These are phyloP conservation scores for Singerocomus inundabilis DNA, from an alignment of 1,284 basidiomycete genomes.

Conservation along the genomic window DNA sequence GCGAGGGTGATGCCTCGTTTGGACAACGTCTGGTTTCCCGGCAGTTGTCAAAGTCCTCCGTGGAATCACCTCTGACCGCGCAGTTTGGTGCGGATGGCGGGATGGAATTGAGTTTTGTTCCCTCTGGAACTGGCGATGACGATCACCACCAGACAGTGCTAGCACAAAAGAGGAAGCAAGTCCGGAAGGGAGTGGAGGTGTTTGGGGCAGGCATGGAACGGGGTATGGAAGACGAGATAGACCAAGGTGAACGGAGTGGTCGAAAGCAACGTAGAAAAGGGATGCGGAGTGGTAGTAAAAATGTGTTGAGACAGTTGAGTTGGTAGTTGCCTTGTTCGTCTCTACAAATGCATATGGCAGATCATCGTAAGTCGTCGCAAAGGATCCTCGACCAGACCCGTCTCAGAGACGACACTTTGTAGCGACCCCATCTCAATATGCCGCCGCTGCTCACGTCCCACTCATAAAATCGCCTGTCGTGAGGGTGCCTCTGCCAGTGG, in stretches of 20 bases:
- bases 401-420: neutral
- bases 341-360: conserved; percentile 16
- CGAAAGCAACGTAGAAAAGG: conserved; percentile 70
- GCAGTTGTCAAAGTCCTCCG: conserved; percentile 13
- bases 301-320: conserved; percentile 60
- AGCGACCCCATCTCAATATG: conserved; percentile 57
- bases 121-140: conserved; percentile 39
- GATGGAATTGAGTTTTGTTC: conserved; percentile 68
- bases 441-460: conserved; percentile 70
- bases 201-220: conserved; percentile 88
- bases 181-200: conserved; percentile 65
- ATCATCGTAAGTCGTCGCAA: conserved; percentile 21
- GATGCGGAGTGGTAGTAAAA: conserved; percentile 83
- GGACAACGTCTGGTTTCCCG: conserved; percentile 58
- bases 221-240: conserved; percentile 55
- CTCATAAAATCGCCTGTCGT: conserved; percentile 89
- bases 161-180: conserved; percentile 34
- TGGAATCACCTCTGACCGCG: conserved; percentile 6
- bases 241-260: conserved; percentile 62
- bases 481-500: conserved; percentile 77
- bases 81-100: conserved; percentile 44
- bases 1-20: conserved; percentile 59
- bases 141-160: conserved; percentile 29
- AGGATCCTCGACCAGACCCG: neutral
- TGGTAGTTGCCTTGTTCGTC: conserved; percentile 12